A percentile compares a stretch with the other conserved stretches of the same genome.
Conservation (phyloP, 352 stramenopile genomes). For the Pythium brachiatum region DNA sequence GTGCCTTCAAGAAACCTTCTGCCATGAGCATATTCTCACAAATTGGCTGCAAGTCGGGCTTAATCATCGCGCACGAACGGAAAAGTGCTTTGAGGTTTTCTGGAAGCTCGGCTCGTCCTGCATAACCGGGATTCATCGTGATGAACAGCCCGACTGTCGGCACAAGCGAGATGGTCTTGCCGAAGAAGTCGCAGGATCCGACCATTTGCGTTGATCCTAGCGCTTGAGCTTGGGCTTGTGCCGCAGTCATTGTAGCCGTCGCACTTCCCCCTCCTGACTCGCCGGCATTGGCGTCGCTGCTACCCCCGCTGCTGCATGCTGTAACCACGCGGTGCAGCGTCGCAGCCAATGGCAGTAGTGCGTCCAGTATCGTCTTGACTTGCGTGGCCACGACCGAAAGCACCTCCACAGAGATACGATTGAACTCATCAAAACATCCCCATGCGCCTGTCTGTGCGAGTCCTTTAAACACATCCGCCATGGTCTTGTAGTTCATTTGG, state of each 20-base stretch:
- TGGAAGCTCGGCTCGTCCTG: slow-evolving; percentile 87
- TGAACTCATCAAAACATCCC: slow-evolving; percentile 98
- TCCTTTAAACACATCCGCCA: slow-evolving; percentile 95
- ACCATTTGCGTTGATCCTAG: slow-evolving; percentile 31
- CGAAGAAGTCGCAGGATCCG: slow-evolving; percentile 89
- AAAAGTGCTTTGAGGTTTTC: slow-evolving; percentile 94
- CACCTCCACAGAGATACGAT: slow-evolving; percentile 96
- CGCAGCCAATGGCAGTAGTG: slow-evolving; percentile 32
- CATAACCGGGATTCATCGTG: slow-evolving; percentile 94
- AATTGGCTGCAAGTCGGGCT: slow-evolving; percentile 89
- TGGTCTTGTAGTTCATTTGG: slow-evolving; percentile 95
- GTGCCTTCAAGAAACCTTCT: slow-evolving; percentile 89
- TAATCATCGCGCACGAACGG: slow-evolving; percentile 91
- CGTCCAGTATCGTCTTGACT: slow-evolving; percentile 97
- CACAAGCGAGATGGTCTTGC: slow-evolving; percentile 79
- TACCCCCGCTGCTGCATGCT: slow-evolving; percentile 19
- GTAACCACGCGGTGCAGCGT: slow-evolving; percentile 25
- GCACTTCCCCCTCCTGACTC: slow-evolving; percentile 13
- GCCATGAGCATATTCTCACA: slow-evolving; percentile 96
- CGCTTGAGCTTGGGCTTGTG: slow-evolving; percentile 12
- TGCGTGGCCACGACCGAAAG: slow-evolving; percentile 95
- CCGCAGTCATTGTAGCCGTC: not conserved
- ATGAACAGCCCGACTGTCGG: slow-evolving; percentile 92
- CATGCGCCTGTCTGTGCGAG: slow-evolving; percentile 93
- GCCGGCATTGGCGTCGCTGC: slow-evolving; percentile 13